Percentiles rank a stretch among this genome's conserved stretches.
Evolutionary conservation across 176 grass and related monocot species (phyloP).

Genomic region (Thalia dealbata): DNA sequence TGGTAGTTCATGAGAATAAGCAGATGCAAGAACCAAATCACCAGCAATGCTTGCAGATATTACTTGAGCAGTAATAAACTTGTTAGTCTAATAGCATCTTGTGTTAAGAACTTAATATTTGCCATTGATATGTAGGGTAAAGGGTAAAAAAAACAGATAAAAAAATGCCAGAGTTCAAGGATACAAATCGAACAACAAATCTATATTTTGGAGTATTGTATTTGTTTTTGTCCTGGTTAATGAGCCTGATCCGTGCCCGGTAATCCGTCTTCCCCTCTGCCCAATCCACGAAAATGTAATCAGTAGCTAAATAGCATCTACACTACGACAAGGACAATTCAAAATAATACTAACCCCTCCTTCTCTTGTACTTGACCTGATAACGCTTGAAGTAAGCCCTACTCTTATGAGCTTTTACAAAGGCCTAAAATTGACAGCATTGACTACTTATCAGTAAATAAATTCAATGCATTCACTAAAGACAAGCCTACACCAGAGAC

Average conservation of each 20-base stretch:
- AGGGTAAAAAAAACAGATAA: neutral
- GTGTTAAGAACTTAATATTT: conserved; percentile 19
- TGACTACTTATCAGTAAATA: neutral
- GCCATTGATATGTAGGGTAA: neutral
- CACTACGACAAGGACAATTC: neutral
- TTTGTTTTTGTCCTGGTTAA: conserved; percentile 82
- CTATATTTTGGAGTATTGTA: conserved; percentile 67
- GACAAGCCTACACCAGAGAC: too few species aligned
- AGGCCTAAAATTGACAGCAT: conserved; percentile 12
- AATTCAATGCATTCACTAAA: too few species aligned
- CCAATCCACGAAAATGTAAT: neutral
- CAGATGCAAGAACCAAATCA: conserved; percentile 61
- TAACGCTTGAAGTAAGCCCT: conserved; percentile 58
- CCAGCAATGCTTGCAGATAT: conserved; percentile 50
- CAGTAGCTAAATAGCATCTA: neutral
- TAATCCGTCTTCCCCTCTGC: conserved; percentile 70
- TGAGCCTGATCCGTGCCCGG: conserved; percentile 53
- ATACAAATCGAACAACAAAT: conserved; percentile 79
- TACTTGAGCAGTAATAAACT: conserved; percentile 54
- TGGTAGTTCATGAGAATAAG: conserved; percentile 73
- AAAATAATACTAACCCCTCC: conserved; percentile 31
- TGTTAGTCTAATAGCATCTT: conserved; percentile 44
- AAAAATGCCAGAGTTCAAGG: neutral
- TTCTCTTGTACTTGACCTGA: conserved; percentile 87
- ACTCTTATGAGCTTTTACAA: conserved; percentile 55